phyloP scores from a whole-genome alignment of 1,284 basidiomycete genomes.

The Cryptococcus deneoformans region DNA sequence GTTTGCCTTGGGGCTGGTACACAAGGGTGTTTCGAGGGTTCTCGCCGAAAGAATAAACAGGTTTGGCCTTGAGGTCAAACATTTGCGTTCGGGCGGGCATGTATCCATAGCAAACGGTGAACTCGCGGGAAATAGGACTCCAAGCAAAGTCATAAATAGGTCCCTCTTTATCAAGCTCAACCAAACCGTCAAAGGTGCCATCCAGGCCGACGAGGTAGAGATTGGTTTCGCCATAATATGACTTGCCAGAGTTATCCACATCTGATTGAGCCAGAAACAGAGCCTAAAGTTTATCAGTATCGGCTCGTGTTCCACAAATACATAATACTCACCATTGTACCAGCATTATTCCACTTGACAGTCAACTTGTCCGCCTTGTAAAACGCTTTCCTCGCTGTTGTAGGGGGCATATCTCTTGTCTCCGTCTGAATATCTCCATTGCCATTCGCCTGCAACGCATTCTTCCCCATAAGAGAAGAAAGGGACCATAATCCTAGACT shows the following conservation, averaged over 20 bases:
- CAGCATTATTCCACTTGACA: conserved; percentile 96
- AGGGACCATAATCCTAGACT: conserved; percentile 82
- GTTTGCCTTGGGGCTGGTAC: conserved; percentile 91
- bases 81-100: conserved; percentile 94
- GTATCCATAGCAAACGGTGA: conserved; percentile 92
- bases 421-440: conserved; percentile 59
- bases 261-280: conserved; percentile 92
- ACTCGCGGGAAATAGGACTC: conserved; percentile 98
- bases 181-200: conserved; percentile 92
- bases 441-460: conserved; percentile 2
- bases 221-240: conserved; percentile 97
- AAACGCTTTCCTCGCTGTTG: conserved; percentile 72
- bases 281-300: conserved; percentile 53
- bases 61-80: conserved; percentile 86
- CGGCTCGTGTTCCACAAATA: conserved; percentile 50
- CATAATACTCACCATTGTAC: conserved; percentile 53
- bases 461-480: conserved; percentile 54
- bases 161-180: conserved; percentile 93
- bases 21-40: conserved; percentile 87
- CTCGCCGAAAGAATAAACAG: conserved; percentile 85
- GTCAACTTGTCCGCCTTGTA: conserved; percentile 93
- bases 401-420: conserved; percentile 42
- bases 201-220: conserved; percentile 90
- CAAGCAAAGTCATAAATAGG: conserved; percentile 96
- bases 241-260: conserved; percentile 95